Percentiles rank a stretch among this genome's conserved stretches.
Evolutionary conservation across 441 rosid genomes (phyloP).

Genomic region (Theobroma grandiflorum): DNA sequence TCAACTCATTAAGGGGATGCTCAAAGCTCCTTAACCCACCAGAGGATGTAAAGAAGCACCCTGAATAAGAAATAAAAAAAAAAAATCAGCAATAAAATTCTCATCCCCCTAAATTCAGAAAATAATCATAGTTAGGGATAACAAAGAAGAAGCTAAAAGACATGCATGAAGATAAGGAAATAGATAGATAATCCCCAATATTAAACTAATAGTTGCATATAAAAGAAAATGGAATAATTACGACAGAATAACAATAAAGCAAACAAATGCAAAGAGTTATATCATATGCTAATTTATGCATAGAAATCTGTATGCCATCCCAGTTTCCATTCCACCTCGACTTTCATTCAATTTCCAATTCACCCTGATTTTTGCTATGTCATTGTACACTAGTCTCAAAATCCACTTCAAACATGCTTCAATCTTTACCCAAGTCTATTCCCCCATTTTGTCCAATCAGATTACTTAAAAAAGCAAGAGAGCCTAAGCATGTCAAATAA

Average conservation of each 20-base stretch:
- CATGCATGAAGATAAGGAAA: background rate
- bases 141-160: background rate
- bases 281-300: background rate
- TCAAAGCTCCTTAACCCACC: conserved; percentile 96
- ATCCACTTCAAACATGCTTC: background rate
- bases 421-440: background rate
- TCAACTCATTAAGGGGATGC: conserved; percentile 87
- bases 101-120: background rate
- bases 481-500: conserved; percentile 13
- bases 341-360: background rate
- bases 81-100: conserved; percentile 28
- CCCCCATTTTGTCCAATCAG: background rate
- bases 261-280: background rate
- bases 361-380: background rate
- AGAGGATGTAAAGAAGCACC: conserved; percentile 91
- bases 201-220: background rate
- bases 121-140: conserved; percentile 9
- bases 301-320: background rate
- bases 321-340: background rate
- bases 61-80: conserved; percentile 42
- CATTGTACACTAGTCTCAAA: background rate
- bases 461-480: background rate
- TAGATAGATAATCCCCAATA: background rate
- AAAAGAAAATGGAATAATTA: background rate
- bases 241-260: background rate